phyloP scores from a whole-genome alignment of 495 filamentous ascomycete genomes.

The Viridothelium virens region DNA sequence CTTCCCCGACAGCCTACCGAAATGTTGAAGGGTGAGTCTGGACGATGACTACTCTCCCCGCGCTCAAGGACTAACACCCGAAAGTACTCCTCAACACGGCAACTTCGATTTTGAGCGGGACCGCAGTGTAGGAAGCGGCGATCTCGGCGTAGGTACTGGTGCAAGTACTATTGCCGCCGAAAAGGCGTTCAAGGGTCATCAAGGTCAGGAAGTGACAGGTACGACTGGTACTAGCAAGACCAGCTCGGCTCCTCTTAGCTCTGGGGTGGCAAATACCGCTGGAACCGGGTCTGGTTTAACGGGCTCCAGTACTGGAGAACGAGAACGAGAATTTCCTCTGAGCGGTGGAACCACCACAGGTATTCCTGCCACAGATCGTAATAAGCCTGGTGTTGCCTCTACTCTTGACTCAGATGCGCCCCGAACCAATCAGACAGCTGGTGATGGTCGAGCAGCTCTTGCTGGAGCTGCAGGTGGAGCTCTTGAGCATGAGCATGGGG shows the following conservation, averaged over 20 bases:
- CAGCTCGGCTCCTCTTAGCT: neutral
- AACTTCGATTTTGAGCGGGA: neutral
- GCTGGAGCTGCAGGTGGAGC: neutral
- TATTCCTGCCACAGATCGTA: neutral
- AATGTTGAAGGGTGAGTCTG: constrained; percentile 15
- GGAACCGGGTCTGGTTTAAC: too few species aligned
- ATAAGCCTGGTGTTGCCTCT: constrained; percentile 17
- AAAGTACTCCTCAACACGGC: constrained; percentile 1
- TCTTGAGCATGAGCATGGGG: neutral
- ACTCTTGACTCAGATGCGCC: constrained; percentile 13
- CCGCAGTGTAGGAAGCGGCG: neutral
- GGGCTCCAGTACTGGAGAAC: neutral
- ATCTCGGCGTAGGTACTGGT: neutral
- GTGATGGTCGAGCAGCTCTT: constrained; percentile 10
- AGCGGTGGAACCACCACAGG: neutral
- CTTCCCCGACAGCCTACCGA: constrained; percentile 8
- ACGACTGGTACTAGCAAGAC: neutral
- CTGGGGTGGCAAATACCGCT: neutral
- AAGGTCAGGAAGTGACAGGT: neutral
- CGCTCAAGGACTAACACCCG: neutral
- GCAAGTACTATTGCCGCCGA: constrained; percentile 9
- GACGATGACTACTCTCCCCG: neutral
- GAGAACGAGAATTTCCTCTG: neutral
- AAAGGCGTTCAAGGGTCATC: neutral
- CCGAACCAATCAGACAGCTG: neutral